Evolutionary conservation across 2,329 filamentous ascomycete species (phyloP).

Genomic region (Trichophyton verrucosum): DNA sequence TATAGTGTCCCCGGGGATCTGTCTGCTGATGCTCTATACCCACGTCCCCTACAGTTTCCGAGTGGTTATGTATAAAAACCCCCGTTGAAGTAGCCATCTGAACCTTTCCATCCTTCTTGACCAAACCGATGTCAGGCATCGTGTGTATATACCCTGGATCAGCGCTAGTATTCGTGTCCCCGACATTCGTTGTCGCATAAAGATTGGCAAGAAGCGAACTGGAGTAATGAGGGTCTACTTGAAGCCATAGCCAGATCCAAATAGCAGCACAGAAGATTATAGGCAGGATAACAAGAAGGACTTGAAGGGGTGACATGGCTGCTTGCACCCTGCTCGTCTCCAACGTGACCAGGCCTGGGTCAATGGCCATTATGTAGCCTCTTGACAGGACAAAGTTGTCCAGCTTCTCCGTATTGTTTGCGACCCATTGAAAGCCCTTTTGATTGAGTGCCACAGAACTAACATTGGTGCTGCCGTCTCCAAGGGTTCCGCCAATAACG

Average conservation of each 20-base stretch:
- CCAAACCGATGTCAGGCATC: slow-evolving; percentile 10
- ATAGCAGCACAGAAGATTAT: slow-evolving; percentile 7
- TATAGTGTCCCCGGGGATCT: neutral
- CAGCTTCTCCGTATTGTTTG: slow-evolving; percentile 4
- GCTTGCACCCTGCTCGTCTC: slow-evolving; percentile 7
- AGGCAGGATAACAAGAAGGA: slow-evolving; percentile 9
- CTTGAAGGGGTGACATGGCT: slow-evolving; percentile 11
- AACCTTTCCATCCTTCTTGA: slow-evolving; percentile 7
- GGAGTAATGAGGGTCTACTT: slow-evolving; percentile 9
- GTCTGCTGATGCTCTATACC: neutral
- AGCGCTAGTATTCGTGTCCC: slow-evolving; percentile 7
- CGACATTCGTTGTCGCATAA: slow-evolving; percentile 11
- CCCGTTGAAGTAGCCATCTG: slow-evolving; percentile 10
- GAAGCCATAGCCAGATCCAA: slow-evolving; percentile 6
- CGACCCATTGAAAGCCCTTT: slow-evolving; percentile 9
- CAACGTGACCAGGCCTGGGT: slow-evolving; percentile 6
- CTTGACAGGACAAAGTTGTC: slow-evolving; percentile 9
- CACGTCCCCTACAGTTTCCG: slow-evolving; percentile 1
- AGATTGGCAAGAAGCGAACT: slow-evolving; percentile 11
- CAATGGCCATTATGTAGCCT: slow-evolving; percentile 10
- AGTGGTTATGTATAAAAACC: slow-evolving; percentile 6
- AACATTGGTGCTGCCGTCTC: slow-evolving; percentile 8
- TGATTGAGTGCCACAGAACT: slow-evolving; percentile 10
- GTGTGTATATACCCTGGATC: slow-evolving; percentile 10
- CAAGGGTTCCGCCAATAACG: slow-evolving; percentile 8